These are phyloP conservation scores for Beta macrorhiza DNA, from an alignment of 179 eudicot species.

Conservation along the genomic window DNA sequence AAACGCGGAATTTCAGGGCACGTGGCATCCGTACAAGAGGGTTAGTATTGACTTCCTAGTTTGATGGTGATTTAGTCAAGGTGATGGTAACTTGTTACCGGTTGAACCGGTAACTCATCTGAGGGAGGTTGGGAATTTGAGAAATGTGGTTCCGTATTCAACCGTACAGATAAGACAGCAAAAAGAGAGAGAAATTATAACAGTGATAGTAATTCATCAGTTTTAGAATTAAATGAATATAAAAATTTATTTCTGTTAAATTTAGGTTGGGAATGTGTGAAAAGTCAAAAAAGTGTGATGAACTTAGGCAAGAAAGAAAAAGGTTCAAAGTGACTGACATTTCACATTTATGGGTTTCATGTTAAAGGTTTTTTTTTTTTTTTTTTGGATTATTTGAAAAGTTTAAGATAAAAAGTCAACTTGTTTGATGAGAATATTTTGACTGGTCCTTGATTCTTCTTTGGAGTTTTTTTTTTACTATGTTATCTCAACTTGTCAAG, in stretches of 20 bases:
- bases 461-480: too few species aligned
- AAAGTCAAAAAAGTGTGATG: neutral
- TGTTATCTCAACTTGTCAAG: too few species aligned
- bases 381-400: neutral
- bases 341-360: neutral
- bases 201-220: neutral
- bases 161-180: constrained; percentile 25
- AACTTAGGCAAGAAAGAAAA: neutral
- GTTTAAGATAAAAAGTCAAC: constrained; percentile 8
- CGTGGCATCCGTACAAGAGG: constrained; percentile 15
- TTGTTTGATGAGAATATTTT: neutral
- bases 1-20: neutral
- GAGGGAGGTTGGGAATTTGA: neutral
- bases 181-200: neutral
- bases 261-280: neutral
- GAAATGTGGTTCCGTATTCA: constrained; percentile 22
- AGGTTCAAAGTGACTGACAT: neutral
- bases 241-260: neutral
- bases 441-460: neutral
- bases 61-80: constrained; percentile 1
- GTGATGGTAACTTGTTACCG: constrained; percentile 8
- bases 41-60: neutral
- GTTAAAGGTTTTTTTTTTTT: neutral
- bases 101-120: constrained; percentile 6
- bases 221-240: neutral